phyloP scores from a whole-genome alignment of 257 asterid genomes.

The Nicotiana tomentosiformis region DNA sequence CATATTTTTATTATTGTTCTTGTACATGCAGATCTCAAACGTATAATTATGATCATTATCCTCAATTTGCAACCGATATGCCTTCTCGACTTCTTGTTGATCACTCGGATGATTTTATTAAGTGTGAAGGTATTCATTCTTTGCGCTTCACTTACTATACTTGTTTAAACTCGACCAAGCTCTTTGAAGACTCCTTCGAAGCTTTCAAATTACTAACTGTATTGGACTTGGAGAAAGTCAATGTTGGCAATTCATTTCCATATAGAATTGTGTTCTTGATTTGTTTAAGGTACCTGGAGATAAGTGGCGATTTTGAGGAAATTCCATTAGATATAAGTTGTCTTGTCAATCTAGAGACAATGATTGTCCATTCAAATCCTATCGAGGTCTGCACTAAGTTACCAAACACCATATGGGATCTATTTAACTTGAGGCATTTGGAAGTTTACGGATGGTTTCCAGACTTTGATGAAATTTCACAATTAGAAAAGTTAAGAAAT shows the following conservation, averaged over 20 bases:
- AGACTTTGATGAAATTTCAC: neutral
- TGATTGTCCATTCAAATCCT: neutral
- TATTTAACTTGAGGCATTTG: neutral
- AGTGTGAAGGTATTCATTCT: too few relatives aligned
- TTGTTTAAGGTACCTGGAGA: neutral
- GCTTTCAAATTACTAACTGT: neutral
- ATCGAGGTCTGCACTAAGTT: neutral
- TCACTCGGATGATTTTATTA: neutral
- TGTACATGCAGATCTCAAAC: too few relatives aligned
- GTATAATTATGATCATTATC: too few relatives aligned
- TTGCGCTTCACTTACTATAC: too few relatives aligned
- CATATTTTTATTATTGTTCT: too few relatives aligned
- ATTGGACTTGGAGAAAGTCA: slow-evolving; percentile 8
- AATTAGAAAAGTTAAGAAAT: neutral
- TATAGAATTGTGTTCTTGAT: neutral
- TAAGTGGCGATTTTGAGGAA: neutral
- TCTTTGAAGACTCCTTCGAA: neutral
- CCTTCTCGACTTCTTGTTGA: neutral
- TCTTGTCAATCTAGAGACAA: slow-evolving; percentile 6
- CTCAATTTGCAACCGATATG: too few relatives aligned
- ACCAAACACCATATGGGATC: neutral
- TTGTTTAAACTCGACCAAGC: neutral
- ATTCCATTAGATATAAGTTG: neutral
- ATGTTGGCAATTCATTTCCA: neutral
- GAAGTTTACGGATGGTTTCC: neutral